Evolutionary conservation across 2,329 filamentous ascomycete species (phyloP), one percentile per base, ranked within the genome.

Genomic region (Phialemoniopsis sp.): DNA sequence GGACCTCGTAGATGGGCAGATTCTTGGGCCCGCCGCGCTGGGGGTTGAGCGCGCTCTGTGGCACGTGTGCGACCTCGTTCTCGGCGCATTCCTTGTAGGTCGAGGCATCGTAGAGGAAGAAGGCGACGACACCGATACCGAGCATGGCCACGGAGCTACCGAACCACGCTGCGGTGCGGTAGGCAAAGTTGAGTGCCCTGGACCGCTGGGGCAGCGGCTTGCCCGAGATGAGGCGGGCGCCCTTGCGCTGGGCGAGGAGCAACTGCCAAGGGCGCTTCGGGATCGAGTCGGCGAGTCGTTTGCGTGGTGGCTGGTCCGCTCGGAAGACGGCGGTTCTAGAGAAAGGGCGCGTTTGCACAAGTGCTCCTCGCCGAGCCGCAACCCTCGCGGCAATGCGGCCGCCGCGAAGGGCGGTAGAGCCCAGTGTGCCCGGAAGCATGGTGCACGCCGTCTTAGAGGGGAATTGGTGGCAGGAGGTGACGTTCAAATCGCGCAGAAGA

Each of bases 71-170:
- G 51, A 96, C 90, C 47, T 71, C 68, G 18, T 75, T 72, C 7
- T 73, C 77, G 3, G 77, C 66, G 34, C 83, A 72, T 47, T 89
- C 85, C 43, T 79, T 82, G 67, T 98, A 98, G 13, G 93, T 98
- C 35, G 81, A 85, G 9, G 90, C 85, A 68, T 98, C 93, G 67
- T 95, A 98, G 51, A 93, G 52, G 66, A 98, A 98, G 72, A 98
- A 96, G 36, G 73, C 85, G 15, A 89, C 63, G 7, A 97, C 73
- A 6, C 86, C 72, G 4, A 75, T 66, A 28, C 85, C 82, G 39
- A 87, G 60, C 37, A 91, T 73, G 8, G 83, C 70, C 29, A 93
- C 73, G 36, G 91, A 86, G 42, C 87, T 81, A 30, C 93, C 93
- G 16, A 88, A 63, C 52, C 77, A 78, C 3, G 85, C 80, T 28